phyloP scores from a whole-genome alignment of 768 basidiomycete species.

The Amyloporia xantha region DNA sequence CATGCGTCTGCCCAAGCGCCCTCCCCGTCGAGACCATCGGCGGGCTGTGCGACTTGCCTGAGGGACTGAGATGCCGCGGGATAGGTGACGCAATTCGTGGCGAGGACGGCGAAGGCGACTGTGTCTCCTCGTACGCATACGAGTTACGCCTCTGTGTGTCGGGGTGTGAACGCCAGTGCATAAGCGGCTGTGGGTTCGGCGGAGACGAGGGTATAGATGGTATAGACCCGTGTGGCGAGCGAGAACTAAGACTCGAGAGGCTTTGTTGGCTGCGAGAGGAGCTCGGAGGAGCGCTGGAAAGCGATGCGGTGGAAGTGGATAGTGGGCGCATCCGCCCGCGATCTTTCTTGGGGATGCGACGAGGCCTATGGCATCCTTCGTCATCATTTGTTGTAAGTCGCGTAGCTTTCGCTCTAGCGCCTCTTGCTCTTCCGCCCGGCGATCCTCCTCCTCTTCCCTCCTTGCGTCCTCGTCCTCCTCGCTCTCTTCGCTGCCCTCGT shows the following conservation, averaged over 20 bases:
- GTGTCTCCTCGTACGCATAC: slow-evolving; percentile 4
- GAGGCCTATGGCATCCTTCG: slow-evolving; percentile 65
- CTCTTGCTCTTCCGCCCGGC: slow-evolving; percentile 61
- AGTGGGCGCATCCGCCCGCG: slow-evolving; percentile 13
- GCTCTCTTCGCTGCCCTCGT: slow-evolving; percentile 11
- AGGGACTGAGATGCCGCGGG: slow-evolving; percentile 30
- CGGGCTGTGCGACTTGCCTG: slow-evolving; percentile 56
- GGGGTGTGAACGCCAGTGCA: slow-evolving; percentile 7
- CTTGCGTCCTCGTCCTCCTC: slow-evolving; percentile 34
- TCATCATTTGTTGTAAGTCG: slow-evolving; percentile 67
- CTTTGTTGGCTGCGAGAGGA: slow-evolving; percentile 57
- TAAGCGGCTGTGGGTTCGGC: slow-evolving; percentile 41
- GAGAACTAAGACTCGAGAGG: slow-evolving; percentile 60
- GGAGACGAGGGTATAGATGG: slow-evolving; percentile 77
- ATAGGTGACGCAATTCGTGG: slow-evolving; percentile 10
- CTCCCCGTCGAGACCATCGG: slow-evolving; percentile 51
- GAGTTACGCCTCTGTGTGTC: slow-evolving; percentile 6
- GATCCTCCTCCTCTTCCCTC: slow-evolving; percentile 65
- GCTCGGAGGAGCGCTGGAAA: slow-evolving; percentile 29
- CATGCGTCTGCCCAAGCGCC: slow-evolving; percentile 38
- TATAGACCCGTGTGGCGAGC: slow-evolving; percentile 72
- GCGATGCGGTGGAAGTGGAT: slow-evolving; percentile 12
- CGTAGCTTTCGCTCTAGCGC: slow-evolving; percentile 59
- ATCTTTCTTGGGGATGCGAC: slow-evolving; percentile 33
- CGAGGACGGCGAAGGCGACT: slow-evolving; percentile 6